Evolutionary conservation across 176 grass and related monocot species (phyloP).

Genomic region (Carex littledalei): DNA sequence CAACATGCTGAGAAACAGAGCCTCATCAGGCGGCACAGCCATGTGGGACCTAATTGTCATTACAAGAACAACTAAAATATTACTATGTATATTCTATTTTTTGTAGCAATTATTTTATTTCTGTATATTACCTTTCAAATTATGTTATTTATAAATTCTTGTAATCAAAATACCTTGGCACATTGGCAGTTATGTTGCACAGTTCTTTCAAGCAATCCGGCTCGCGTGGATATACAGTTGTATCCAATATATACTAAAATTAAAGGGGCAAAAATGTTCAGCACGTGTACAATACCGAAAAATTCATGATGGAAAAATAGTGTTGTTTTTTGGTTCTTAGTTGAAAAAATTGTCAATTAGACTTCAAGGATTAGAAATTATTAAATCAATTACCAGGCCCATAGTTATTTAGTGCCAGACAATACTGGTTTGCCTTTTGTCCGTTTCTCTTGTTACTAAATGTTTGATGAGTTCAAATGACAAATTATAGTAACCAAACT

Average conservation of each 20-base stretch:
- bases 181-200: conserved; percentile 41
- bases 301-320: background rate
- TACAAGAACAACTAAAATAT: background rate
- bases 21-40: conserved; percentile 53
- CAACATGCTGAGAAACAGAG: conserved; percentile 49
- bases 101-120: background rate
- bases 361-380: background rate
- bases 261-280: background rate
- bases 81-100: background rate
- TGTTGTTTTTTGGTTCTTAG: background rate
- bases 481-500: background rate
- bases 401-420: background rate
- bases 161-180: conserved; percentile 24
- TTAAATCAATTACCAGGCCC: background rate
- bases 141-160: background rate
- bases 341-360: background rate
- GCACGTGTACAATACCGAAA: background rate
- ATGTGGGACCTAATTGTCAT: conserved; percentile 16
- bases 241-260: conserved; percentile 53
- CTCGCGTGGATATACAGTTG: conserved; percentile 63
- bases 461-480: background rate
- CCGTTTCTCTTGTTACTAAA: background rate
- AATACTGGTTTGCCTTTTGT: background rate
- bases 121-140: background rate
- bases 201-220: conserved; percentile 60